Conservation (phyloP, 2,329 filamentous ascomycete species). For the Fusarium pseudograminearum region DNA sequence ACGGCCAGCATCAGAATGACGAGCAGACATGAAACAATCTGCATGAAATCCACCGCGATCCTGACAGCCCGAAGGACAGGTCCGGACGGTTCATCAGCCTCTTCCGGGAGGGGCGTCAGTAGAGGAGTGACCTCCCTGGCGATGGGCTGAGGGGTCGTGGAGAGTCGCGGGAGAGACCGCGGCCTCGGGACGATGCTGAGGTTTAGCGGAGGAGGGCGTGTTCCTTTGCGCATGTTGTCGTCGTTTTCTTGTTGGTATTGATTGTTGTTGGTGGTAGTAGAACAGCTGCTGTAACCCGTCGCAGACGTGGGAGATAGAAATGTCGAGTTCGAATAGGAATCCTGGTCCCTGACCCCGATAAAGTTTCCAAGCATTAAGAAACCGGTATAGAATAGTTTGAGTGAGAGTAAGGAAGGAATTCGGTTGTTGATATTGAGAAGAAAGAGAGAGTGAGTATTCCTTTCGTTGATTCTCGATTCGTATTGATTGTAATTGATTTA, state of each 20-base stretch:
- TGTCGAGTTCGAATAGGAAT: slow-evolving; percentile 31
- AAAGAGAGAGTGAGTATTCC: neutral
- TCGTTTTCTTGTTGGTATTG: slow-evolving; percentile 9
- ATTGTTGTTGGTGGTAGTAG: slow-evolving; percentile 4
- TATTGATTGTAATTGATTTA: slow-evolving; percentile 5
- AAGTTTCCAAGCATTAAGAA: slow-evolving; percentile 38
- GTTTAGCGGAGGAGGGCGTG: slow-evolving; percentile 51
- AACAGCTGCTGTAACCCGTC: slow-evolving; percentile 31
- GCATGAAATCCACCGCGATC: slow-evolving; percentile 49
- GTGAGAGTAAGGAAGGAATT: neutral
- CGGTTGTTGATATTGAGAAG: neutral
- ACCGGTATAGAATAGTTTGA: slow-evolving; percentile 1
- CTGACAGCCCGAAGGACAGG: slow-evolving; percentile 46
- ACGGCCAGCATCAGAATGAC: slow-evolving; percentile 51
- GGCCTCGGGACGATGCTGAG: slow-evolving; percentile 48
- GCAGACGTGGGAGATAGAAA: slow-evolving; percentile 18
- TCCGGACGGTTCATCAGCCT: slow-evolving; percentile 41
- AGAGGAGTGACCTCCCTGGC: slow-evolving; percentile 43
- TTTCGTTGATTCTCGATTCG: slow-evolving; percentile 20
- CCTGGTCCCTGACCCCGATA: slow-evolving; percentile 24
- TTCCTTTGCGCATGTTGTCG: slow-evolving; percentile 48
- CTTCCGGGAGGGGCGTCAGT: slow-evolving; percentile 44
- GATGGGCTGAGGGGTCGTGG: slow-evolving; percentile 34
- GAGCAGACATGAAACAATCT: slow-evolving; percentile 50
- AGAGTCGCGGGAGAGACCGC: slow-evolving; percentile 41